Conservation (phyloP, 208 protist species). For the Leishmania mexicana region DNA sequence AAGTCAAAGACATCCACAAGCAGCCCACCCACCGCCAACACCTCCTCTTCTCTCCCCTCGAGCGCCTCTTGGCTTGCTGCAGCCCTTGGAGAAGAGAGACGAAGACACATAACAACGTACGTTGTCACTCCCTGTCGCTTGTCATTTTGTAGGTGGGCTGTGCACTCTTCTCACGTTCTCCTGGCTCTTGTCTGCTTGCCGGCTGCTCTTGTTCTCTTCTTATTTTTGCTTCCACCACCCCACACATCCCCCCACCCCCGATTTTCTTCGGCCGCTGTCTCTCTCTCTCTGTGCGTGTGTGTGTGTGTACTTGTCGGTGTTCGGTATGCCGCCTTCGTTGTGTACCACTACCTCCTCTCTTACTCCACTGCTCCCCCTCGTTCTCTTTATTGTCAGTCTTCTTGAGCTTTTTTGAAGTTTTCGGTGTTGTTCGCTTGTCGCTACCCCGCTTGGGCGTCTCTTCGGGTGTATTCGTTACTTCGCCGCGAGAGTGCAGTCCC, state of each 20-base stretch:
- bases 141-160: background rate
- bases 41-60: too few relatives aligned
- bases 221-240: background rate
- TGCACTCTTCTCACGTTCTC: background rate
- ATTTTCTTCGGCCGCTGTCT: background rate
- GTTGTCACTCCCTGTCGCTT: background rate
- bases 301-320: background rate
- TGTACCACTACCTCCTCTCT: slow-evolving; percentile 12
- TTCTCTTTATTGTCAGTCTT: background rate
- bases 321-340: background rate
- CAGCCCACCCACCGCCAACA: background rate
- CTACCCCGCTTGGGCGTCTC: background rate
- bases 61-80: background rate
- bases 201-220: background rate
- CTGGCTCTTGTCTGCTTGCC: too few relatives aligned
- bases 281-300: background rate
- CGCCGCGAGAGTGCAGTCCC: background rate
- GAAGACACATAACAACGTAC: background rate
- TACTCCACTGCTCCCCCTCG: background rate
- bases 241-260: background rate
- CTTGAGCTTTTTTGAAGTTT: background rate
- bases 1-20: background rate
- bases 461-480: background rate
- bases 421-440: slow-evolving; percentile 11
- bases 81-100: background rate